Evolutionary conservation across 2,329 filamentous ascomycete genomes (phyloP).

Genomic region (Drechslera avenae): DNA sequence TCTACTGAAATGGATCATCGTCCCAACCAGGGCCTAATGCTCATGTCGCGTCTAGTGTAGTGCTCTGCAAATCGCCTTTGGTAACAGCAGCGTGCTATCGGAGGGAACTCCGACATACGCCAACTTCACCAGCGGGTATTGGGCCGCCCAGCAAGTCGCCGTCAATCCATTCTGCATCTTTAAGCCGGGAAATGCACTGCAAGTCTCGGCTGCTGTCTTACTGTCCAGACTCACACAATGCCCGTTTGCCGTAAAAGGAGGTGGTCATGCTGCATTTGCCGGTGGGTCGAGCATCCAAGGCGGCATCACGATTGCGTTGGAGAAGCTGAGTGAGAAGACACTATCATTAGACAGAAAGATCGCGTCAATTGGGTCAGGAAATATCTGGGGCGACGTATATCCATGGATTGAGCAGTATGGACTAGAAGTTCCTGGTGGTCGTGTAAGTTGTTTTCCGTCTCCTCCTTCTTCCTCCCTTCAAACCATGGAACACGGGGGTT

Average conservation of each 20-base stretch:
- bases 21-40: not conserved
- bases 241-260: constrained; percentile 51
- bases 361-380: constrained; percentile 39
- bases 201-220: constrained; percentile 29
- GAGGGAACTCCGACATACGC: constrained; percentile 25
- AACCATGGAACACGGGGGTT: not conserved
- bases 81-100: constrained; percentile 17
- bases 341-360: constrained; percentile 27
- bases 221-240: constrained; percentile 34
- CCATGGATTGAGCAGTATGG: constrained; percentile 33
- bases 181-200: constrained; percentile 23
- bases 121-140: constrained; percentile 28
- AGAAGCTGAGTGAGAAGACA: constrained; percentile 30
- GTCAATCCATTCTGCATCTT: constrained; percentile 37
- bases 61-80: constrained; percentile 19
- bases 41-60: constrained; percentile 21
- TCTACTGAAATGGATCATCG: not conserved
- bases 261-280: constrained; percentile 33
- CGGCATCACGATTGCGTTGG: constrained; percentile 39
- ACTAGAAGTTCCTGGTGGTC: constrained; percentile 39
- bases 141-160: constrained; percentile 33
- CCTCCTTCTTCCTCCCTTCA: not conserved
- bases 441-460: constrained; percentile 18
- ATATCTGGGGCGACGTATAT: constrained; percentile 45
- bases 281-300: constrained; percentile 40